These are phyloP conservation scores for Picea mariana DNA, from an alignment of 83 land plant species.

Conservation along the genomic window DNA sequence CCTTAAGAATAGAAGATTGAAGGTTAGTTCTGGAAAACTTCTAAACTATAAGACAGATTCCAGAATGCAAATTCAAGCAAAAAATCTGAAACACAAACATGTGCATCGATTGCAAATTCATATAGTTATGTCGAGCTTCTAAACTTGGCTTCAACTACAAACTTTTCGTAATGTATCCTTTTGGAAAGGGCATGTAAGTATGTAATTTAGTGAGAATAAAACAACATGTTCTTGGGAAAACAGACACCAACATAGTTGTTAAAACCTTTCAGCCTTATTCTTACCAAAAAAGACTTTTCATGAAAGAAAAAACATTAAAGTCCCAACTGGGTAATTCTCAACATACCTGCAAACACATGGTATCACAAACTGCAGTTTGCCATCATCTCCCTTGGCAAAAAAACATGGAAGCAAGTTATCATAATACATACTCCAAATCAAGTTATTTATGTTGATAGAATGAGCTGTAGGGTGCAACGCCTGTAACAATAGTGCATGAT, in stretches of 20 bases:
- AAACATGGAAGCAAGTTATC: slow-evolving; percentile 54
- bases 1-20: too few relatives aligned
- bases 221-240: neutral
- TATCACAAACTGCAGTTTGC: slow-evolving; percentile 77
- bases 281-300: too few relatives aligned
- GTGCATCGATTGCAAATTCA: slow-evolving; percentile 27
- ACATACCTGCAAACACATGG: slow-evolving; percentile 64
- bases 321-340: neutral
- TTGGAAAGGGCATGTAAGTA: slow-evolving; percentile 69
- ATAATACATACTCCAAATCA: slow-evolving; percentile 63
- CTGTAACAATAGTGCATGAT: slow-evolving; percentile 25
- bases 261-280: too few relatives aligned
- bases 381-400: slow-evolving; percentile 36
- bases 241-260: neutral
- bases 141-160: slow-evolving; percentile 84
- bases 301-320: too few relatives aligned
- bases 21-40: too few relatives aligned
- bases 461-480: slow-evolving; percentile 49
- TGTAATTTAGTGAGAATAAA: neutral
- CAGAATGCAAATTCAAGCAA: too few relatives aligned
- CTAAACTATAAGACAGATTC: too few relatives aligned
- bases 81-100: slow-evolving; percentile 21
- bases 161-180: slow-evolving; percentile 85
- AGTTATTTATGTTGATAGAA: slow-evolving; percentile 23
- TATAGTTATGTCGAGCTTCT: slow-evolving; percentile 28